Conservation (phyloP, 2,329 filamentous ascomycete species). For the Talaromyces sp. region DNA sequence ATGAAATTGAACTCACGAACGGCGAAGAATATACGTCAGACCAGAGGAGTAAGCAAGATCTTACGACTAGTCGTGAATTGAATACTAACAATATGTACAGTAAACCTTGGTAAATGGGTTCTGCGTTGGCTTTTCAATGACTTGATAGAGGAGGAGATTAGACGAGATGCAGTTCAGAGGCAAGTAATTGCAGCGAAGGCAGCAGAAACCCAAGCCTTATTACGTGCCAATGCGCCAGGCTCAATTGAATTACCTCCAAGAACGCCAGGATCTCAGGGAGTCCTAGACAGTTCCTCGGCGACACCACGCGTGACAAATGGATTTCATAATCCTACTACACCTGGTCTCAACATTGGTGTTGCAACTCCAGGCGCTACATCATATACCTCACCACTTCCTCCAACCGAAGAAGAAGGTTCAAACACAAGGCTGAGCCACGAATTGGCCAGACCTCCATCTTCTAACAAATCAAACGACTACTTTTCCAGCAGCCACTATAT, state of each 20-base stretch:
- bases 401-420: conserved; percentile 31
- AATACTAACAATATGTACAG: conserved; percentile 45
- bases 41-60: conserved; percentile 71
- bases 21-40: conserved; percentile 84
- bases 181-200: conserved; percentile 63
- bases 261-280: conserved; percentile 11
- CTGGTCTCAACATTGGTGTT: conserved; percentile 74
- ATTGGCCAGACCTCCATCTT: conserved; percentile 52
- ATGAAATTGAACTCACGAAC: conserved; percentile 74
- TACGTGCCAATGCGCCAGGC: conserved; percentile 17
- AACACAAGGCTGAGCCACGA: conserved; percentile 51
- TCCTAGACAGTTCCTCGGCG: conserved; percentile 30
- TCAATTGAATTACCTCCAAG: conserved; percentile 20
- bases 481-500: conserved; percentile 62
- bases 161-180: conserved; percentile 73
- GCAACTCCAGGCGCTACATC: conserved; percentile 62
- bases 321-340: conserved; percentile 63
- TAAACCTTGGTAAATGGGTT: conserved; percentile 96
- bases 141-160: conserved; percentile 86
- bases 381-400: conserved; percentile 33
- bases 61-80: not conserved
- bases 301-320: conserved; percentile 65
- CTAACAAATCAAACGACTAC: conserved; percentile 67
- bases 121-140: conserved; percentile 87
- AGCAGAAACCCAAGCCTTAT: conserved; percentile 50